Percentiles rank a stretch among this genome's conserved stretches.
phyloP scores from a whole-genome alignment of 306 rosid genomes.

The Cicer yamashitae region DNA sequence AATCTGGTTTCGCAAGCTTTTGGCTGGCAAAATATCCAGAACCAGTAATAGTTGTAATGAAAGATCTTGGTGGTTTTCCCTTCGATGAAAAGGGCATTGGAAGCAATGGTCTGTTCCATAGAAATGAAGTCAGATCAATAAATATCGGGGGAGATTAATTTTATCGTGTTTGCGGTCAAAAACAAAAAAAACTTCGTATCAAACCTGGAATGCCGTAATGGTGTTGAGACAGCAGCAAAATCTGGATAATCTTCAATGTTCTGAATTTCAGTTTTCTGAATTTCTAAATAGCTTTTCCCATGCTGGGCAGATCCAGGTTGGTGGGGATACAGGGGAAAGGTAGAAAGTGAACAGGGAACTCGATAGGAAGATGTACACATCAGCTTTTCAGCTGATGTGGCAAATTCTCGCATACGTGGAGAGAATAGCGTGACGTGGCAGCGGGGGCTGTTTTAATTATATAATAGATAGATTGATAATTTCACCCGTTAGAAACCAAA shows the following conservation, averaged over 20 bases:
- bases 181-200: constrained; percentile 31
- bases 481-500: too few relatives aligned
- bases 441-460: too few relatives aligned
- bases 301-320: too few relatives aligned
- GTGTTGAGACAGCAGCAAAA: constrained; percentile 63
- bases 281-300: too few relatives aligned
- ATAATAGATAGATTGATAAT: too few relatives aligned
- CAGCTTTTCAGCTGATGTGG: too few relatives aligned
- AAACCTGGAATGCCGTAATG: constrained; percentile 72
- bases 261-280: constrained; percentile 58
- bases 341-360: too few relatives aligned
- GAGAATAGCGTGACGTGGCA: too few relatives aligned
- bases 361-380: too few relatives aligned
- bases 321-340: too few relatives aligned
- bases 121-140: constrained; percentile 13
- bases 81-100: constrained; percentile 69
- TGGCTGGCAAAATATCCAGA: constrained; percentile 61
- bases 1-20: constrained; percentile 58
- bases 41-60: constrained; percentile 59
- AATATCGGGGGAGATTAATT: neutral
- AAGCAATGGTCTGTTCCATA: constrained; percentile 57
- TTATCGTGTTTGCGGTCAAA: too few relatives aligned
- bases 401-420: too few relatives aligned
- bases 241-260: constrained; percentile 62
- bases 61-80: constrained; percentile 71